phyloP scores from a whole-genome alignment of 352 stramenopile species.

The Phytopythium vexans region DNA sequence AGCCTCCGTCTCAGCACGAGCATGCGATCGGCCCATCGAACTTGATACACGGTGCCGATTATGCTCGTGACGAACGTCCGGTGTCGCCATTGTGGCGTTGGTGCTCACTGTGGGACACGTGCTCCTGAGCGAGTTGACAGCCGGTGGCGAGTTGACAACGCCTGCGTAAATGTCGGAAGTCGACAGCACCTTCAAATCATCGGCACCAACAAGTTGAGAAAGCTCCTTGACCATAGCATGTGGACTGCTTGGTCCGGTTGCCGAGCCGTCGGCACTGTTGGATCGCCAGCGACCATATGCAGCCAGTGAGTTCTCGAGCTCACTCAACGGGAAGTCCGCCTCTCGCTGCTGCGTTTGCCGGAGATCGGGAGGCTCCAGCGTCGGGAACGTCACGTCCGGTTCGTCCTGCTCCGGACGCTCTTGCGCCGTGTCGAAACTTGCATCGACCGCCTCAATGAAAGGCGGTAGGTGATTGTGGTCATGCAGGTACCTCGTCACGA shows the following conservation, averaged over 20 bases:
- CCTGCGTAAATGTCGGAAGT: background rate
- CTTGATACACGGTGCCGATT: conserved; percentile 1
- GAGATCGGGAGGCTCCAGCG: conserved; percentile 2
- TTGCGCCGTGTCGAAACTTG: conserved; percentile 12
- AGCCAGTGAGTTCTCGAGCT: conserved; percentile 20
- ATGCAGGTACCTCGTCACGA: conserved; percentile 51
- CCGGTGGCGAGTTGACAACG: background rate
- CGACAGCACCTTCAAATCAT: background rate
- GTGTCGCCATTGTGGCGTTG: background rate
- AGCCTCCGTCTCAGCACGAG: too few species aligned
- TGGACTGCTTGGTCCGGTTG: background rate
- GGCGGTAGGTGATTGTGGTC: conserved; percentile 51
- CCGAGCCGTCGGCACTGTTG: conserved; percentile 2
- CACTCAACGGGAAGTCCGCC: conserved; percentile 20
- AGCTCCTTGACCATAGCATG: background rate
- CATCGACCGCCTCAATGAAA: conserved; percentile 46
- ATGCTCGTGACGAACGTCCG: background rate
- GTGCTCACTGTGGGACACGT: background rate
- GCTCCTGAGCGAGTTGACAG: too few species aligned
- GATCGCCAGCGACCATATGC: conserved; percentile 10
- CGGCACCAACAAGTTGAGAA: background rate
- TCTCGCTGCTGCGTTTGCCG: conserved; percentile 8
- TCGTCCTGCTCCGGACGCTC: conserved; percentile 34
- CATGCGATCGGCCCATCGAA: background rate
- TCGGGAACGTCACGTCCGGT: conserved; percentile 6